Evolutionary conservation across 257 asterid genomes (phyloP).

Genomic region (Thymus mandschuricus): DNA sequence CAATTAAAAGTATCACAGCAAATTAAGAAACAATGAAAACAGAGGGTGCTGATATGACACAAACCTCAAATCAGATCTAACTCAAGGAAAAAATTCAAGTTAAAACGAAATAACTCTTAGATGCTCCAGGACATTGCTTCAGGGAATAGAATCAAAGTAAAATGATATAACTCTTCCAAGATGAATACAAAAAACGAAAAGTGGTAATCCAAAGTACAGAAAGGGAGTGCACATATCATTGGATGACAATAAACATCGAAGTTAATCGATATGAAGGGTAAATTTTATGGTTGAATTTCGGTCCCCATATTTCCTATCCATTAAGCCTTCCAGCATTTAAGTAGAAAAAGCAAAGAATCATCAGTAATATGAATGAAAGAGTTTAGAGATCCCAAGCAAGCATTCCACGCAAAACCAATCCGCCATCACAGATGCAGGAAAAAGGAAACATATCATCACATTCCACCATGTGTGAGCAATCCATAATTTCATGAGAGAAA

Average conservation of each 20-base stretch:
- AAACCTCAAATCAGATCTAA: background rate
- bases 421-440: background rate
- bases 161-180: background rate
- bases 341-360: background rate
- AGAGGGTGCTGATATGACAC: background rate
- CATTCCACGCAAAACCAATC: background rate
- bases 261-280: background rate
- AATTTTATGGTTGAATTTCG: background rate
- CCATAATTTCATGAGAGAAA: constrained; percentile 7
- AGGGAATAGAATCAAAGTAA: no score
- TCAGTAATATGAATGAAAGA: background rate
- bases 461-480: constrained; percentile 3
- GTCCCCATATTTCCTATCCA: background rate
- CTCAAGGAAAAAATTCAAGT: background rate
- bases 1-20: background rate
- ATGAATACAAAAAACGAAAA: background rate
- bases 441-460: constrained; percentile 1
- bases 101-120: constrained; percentile 4
- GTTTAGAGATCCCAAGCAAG: constrained; percentile 2
- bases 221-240: background rate
- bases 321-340: constrained; percentile 4
- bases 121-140: background rate
- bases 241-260: background rate
- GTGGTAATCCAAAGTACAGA: background rate
- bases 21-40: background rate